Conservation (phyloP, 1,139 yeast genomes). For the Yamadazyma aaseri region DNA sequence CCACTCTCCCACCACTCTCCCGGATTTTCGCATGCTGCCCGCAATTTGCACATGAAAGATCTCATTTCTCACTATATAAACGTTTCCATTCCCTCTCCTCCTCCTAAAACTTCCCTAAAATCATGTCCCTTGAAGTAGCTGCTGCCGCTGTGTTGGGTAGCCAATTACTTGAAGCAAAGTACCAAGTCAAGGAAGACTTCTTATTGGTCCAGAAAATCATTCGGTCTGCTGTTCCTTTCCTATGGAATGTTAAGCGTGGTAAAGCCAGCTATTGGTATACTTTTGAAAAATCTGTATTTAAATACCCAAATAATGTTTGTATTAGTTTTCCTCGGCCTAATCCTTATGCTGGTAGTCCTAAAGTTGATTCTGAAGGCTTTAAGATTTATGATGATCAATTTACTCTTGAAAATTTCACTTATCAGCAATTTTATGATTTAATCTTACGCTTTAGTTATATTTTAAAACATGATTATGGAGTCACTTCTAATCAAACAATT, state of each 20-base stretch:
- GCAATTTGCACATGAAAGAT: conserved; percentile 1
- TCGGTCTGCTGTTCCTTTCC: conserved; percentile 41
- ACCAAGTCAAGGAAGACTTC: conserved; percentile 55
- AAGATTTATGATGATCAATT: conserved; percentile 54
- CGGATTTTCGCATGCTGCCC: neutral
- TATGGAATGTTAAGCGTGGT: conserved; percentile 42
- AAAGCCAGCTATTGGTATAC: conserved; percentile 66
- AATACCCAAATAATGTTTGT: conserved; percentile 54
- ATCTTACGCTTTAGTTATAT: conserved; percentile 66
- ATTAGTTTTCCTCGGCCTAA: conserved; percentile 63
- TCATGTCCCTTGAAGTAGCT: conserved; percentile 33
- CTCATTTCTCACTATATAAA: no score
- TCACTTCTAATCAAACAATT: conserved; percentile 66
- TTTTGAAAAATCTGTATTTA: conserved; percentile 52
- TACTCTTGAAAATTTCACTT: conserved; percentile 62
- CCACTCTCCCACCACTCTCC: no score
- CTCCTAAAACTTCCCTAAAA: no score
- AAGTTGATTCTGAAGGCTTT: conserved; percentile 30
- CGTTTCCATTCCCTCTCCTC: no score
- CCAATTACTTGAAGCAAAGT: conserved; percentile 50
- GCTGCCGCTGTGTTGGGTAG: conserved; percentile 46
- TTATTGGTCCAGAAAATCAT: conserved; percentile 45
- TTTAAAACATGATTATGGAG: conserved; percentile 60
- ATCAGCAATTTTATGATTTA: conserved; percentile 62
- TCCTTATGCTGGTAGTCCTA: conserved; percentile 29